Conservation (phyloP, 2,329 filamentous ascomycete species). For the Cordyceps fumosorosea region DNA sequence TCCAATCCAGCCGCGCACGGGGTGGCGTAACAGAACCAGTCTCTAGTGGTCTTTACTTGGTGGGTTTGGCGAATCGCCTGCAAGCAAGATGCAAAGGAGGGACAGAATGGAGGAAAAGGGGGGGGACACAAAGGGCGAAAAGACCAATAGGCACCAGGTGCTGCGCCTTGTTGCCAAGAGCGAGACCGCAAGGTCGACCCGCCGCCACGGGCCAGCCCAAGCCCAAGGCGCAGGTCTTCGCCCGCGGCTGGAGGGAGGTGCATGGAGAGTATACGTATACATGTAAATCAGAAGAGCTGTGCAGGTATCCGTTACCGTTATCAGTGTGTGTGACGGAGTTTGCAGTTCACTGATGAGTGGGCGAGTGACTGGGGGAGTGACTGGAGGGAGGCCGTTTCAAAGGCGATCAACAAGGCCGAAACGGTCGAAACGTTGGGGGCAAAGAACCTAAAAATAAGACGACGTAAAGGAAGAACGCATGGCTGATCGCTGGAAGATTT, state of each 20-base stretch:
- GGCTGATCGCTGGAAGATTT: too few species aligned
- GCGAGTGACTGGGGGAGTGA: too few species aligned
- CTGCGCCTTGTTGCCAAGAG: slow-evolving; percentile 11
- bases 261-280: too few species aligned
- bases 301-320: too few species aligned
- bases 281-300: too few species aligned
- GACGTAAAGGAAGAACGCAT: not conserved
- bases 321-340: too few species aligned
- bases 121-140: too few species aligned
- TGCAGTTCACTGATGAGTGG: too few species aligned
- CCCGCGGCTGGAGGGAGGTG: not conserved
- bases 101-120: too few species aligned
- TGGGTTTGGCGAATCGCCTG: not conserved
- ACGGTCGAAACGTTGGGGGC: not conserved
- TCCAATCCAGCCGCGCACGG: too few species aligned
- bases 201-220: not conserved
- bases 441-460: not conserved
- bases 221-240: not conserved
- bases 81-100: not conserved
- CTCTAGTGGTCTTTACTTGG: not conserved
- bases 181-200: not conserved
- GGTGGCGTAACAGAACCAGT: not conserved
- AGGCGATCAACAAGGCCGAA: not conserved
- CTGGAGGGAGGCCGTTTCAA: too few species aligned
- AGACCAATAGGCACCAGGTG: not conserved